phyloP scores from a whole-genome alignment of 768 basidiomycete species.

The Obba rivulosa region DNA sequence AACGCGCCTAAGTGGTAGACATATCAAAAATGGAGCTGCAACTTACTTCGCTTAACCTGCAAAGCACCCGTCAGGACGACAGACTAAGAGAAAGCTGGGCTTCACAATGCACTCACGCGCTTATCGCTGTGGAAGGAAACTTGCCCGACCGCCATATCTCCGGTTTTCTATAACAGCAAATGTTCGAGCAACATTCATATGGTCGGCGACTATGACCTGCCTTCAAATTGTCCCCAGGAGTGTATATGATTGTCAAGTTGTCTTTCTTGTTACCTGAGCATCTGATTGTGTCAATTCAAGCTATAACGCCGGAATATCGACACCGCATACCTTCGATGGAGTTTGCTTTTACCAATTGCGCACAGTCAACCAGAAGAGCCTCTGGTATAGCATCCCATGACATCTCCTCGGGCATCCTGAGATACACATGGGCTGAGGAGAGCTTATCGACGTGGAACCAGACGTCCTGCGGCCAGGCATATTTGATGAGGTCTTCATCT shows the following conservation, averaged over 20 bases:
- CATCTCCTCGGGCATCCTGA: constrained; percentile 82
- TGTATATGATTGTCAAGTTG: constrained; percentile 89
- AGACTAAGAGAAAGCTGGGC: not conserved
- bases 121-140: constrained; percentile 95
- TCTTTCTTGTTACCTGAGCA: constrained; percentile 89
- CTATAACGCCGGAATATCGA: not conserved
- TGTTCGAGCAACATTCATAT: not conserved
- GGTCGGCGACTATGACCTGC: constrained; percentile 32
- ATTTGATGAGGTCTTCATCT: constrained; percentile 96
- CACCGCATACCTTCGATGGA: constrained; percentile 77
- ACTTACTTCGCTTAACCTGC: constrained; percentile 75
- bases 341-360: constrained; percentile 96
- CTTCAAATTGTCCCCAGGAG: constrained; percentile 89
- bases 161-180: constrained; percentile 68
- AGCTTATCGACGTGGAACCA: constrained; percentile 99
- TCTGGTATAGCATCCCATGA: constrained; percentile 86
- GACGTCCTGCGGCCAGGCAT: constrained; percentile 82
- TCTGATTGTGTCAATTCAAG: constrained; percentile 2
- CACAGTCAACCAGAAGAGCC: constrained; percentile 73
- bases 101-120: constrained; percentile 39
- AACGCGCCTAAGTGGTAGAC: not conserved
- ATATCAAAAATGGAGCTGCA: not conserved
- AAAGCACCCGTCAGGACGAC: constrained; percentile 1
- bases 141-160: constrained; percentile 95
- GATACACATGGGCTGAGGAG: constrained; percentile 93